Conservation (phyloP, 352 stramenopile genomes). For the Saprolegnia parasitica region DNA sequence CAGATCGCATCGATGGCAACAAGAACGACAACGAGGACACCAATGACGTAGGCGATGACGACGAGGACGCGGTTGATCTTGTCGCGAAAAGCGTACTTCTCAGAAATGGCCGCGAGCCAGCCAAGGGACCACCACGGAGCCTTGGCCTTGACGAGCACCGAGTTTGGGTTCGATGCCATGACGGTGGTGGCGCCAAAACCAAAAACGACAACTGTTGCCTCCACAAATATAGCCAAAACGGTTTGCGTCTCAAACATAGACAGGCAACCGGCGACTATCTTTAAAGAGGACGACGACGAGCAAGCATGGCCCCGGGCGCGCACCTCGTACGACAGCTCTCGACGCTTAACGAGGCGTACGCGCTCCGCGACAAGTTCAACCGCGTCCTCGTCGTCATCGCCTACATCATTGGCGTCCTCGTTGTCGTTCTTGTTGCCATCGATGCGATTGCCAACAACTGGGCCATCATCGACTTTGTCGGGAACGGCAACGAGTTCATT, state of each 20-base stretch:
- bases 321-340: too few relatives aligned
- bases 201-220: too few relatives aligned
- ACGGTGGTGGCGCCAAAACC: too few relatives aligned
- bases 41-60: background rate
- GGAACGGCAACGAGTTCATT: constrained; percentile 1
- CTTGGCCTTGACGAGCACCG: background rate
- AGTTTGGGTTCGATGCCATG: too few relatives aligned
- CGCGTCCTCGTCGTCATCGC: background rate
- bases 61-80: background rate
- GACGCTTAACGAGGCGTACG: background rate
- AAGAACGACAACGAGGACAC: constrained; percentile 1
- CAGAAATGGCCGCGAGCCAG: background rate
- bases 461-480: constrained; percentile 13
- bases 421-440: background rate
- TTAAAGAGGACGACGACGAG: too few relatives aligned
- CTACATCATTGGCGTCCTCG: background rate
- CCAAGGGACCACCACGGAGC: background rate
- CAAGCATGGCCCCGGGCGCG: too few relatives aligned
- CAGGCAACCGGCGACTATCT: too few relatives aligned
- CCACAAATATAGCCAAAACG: too few relatives aligned
- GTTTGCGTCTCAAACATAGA: too few relatives aligned
- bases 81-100: too few relatives aligned
- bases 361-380: background rate
- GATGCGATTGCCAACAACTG: constrained; percentile 10
- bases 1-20: background rate